phyloP scores from a whole-genome alignment of 2,329 filamentous ascomycete species.

The Ascosphaera apis region DNA sequence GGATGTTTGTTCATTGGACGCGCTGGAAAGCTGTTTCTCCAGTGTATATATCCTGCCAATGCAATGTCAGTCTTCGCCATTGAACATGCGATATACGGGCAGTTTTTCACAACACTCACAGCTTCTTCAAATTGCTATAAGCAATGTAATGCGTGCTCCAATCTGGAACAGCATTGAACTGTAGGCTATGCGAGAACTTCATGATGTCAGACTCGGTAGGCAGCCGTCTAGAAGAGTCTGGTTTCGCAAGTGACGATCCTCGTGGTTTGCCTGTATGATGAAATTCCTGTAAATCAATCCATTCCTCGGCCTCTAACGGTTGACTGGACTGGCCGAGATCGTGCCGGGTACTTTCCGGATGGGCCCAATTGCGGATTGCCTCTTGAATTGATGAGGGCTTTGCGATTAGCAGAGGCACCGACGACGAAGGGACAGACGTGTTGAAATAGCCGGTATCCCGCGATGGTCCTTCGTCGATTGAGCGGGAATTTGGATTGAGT shows the following conservation, averaged over 20 bases:
- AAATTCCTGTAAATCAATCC: too few species aligned
- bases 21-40: conserved; percentile 53
- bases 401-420: too few species aligned
- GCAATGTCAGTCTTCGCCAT: neutral
- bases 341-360: too few species aligned
- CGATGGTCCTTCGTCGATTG: too few species aligned
- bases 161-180: conserved; percentile 99
- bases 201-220: conserved; percentile 54
- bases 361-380: too few species aligned
- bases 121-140: conserved; percentile 96
- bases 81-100: conserved; percentile 1
- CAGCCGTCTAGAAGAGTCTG: conserved; percentile 30
- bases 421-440: too few species aligned
- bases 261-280: too few species aligned
- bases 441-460: too few species aligned
- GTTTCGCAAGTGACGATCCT: conserved; percentile 28
- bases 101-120: conserved; percentile 33
- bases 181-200: conserved; percentile 99
- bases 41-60: conserved; percentile 64
- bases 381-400: too few species aligned
- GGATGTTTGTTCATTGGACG: conserved; percentile 25
- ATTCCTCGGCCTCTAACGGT: too few species aligned
- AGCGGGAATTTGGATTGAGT: too few species aligned
- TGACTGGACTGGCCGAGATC: too few species aligned
- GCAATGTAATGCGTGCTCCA: conserved; percentile 97